Evolutionary conservation across 192 early-diverging fungal species (phyloP).

Genomic region (Coemansia sp.): DNA sequence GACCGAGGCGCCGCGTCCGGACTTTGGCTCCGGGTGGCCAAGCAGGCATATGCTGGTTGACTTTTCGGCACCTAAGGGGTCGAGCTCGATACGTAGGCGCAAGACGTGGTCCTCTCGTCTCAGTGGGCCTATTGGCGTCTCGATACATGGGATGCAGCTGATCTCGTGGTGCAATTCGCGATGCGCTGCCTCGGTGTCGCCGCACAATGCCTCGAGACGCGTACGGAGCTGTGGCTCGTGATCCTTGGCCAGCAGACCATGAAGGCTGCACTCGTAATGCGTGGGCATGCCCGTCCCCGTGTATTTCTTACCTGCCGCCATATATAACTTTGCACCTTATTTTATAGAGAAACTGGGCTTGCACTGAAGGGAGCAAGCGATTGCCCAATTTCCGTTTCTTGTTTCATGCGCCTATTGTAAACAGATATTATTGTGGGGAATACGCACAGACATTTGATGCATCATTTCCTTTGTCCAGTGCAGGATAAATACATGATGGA

Average conservation of each 20-base stretch:
- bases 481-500: not conserved
- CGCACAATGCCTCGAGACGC: slow-evolving; percentile 67
- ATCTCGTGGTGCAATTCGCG: slow-evolving; percentile 69
- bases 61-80: slow-evolving; percentile 42
- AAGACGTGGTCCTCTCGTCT: slow-evolving; percentile 74
- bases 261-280: slow-evolving; percentile 59
- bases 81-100: slow-evolving; percentile 55
- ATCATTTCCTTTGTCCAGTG: not conserved
- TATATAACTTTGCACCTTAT: slow-evolving; percentile 1
- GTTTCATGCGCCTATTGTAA: not conserved
- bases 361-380: not conserved
- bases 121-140: slow-evolving; percentile 67
- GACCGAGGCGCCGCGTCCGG: slow-evolving; percentile 58
- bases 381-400: not conserved
- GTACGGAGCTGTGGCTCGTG: slow-evolving; percentile 59
- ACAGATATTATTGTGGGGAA: not conserved
- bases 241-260: slow-evolving; percentile 53
- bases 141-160: slow-evolving; percentile 62
- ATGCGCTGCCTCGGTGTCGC: slow-evolving; percentile 55
- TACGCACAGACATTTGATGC: not conserved
- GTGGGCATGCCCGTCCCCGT: slow-evolving; percentile 30
- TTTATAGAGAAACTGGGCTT: not conserved
- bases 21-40: slow-evolving; percentile 72
- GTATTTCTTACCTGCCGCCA: slow-evolving; percentile 44
- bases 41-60: slow-evolving; percentile 63